Evolutionary conservation across 2,329 filamentous ascomycete species (phyloP), one percentile per base, ranked within the genome.

Genomic region (Cercospora sp.): DNA sequence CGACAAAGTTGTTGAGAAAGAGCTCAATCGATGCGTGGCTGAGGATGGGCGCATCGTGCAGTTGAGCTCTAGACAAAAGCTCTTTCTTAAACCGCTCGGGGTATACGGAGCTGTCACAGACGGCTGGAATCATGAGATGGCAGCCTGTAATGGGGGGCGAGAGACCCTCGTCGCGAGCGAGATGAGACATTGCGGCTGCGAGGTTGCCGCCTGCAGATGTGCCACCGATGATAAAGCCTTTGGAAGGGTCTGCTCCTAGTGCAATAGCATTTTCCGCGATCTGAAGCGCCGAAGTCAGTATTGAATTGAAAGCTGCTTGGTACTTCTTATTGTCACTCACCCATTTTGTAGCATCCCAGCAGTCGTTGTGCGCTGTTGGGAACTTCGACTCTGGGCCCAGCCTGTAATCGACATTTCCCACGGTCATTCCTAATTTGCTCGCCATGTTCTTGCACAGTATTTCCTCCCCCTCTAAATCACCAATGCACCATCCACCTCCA

Each of bases 171-270:
- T 83, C 81, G 3, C 80, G 79, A 5, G 81, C 79, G 0, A 81
- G 70, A 63, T 85, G 81, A 0, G 82, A 79, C 0, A 86, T 78
- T 0, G 82, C 82, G 0, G 81, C 81, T 0, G 83, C 79, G 65
- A 86, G 81, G 72, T 85, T 86, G n/a, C 82, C 85, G 3, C 84
- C 85, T 0, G 84, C 84, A 1, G 82, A 84, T 5, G 81, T 83
- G 18, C 85, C 85, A 8, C 84, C 83, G 0, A 86, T 73, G n/a
- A 86, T 78, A 69, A 86, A 83, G 8, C 84, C 84, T 63, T 78
- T 79, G 4, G 74, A 67, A 1, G 84, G 79, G 59, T 85, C 78
- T 1, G 81, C 81, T 8, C 77, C 72, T 5, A 85, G 74, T 0
- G 40, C 58, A 0, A 65, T 16, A 63, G 71, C 78, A 68, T 75